These are phyloP conservation scores for Hirschioporus abietinus DNA, from an alignment of 768 basidiomycete genomes.

Conservation along the genomic window DNA sequence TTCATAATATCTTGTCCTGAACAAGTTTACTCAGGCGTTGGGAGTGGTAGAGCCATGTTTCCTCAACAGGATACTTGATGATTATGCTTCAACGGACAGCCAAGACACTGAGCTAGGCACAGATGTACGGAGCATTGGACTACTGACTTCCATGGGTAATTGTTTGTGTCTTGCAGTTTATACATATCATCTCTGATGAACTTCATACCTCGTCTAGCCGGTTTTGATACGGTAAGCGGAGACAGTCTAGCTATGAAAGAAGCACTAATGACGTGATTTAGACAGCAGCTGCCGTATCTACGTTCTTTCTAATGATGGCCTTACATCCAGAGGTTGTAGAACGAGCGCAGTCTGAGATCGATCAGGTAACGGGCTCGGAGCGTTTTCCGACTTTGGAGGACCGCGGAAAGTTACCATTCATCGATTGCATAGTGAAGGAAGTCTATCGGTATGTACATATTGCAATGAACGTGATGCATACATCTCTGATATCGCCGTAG, in stretches of 20 bases:
- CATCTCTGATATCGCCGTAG: neutral
- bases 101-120: neutral
- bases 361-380: neutral
- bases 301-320: neutral
- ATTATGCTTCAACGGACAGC: neutral
- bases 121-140: neutral
- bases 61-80: neutral
- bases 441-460: conserved; percentile 9
- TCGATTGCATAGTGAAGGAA: conserved; percentile 13
- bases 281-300: neutral
- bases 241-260: conserved; percentile 1
- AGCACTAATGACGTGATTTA: neutral
- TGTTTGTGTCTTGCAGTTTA: neutral
- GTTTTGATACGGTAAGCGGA: conserved; percentile 3
- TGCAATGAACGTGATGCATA: neutral
- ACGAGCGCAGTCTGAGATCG: neutral
- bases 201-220: conserved; percentile 19
- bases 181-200: conserved; percentile 48
- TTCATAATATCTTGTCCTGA: neutral
- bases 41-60: neutral
- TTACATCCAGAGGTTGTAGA: neutral
- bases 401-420: conserved; percentile 11
- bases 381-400: conserved; percentile 1
- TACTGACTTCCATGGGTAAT: neutral
- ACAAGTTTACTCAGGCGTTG: neutral